Percentiles rank a stretch among this genome's conserved stretches.
Evolutionary conservation across 768 basidiomycete species (phyloP).

Genomic region (Leccinum arenicola): DNA sequence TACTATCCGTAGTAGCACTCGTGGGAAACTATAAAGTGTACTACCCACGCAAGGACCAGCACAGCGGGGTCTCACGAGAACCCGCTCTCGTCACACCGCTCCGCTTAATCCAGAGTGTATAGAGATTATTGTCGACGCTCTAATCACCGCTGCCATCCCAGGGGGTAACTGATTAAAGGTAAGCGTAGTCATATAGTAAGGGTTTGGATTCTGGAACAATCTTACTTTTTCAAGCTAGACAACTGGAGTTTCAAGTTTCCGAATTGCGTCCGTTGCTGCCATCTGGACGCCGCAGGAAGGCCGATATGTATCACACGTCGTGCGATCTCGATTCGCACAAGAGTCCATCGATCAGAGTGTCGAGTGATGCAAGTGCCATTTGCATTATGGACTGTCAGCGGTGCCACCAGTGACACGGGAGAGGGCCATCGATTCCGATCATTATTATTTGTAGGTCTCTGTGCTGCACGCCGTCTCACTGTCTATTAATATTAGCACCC

Average conservation of each 20-base stretch:
- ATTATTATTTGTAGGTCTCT: neutral
- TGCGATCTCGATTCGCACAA: neutral
- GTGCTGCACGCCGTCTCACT: neutral
- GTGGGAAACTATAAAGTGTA: slow-evolving; percentile 21
- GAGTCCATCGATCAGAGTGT: neutral
- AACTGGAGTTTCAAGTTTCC: neutral
- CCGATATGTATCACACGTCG: neutral
- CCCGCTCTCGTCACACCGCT: neutral
- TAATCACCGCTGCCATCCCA: slow-evolving; percentile 1
- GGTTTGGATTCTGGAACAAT: slow-evolving; percentile 1
- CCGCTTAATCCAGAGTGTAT: neutral
- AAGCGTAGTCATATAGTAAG: neutral
- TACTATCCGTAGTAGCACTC: slow-evolving; percentile 5
- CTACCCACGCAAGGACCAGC: slow-evolving; percentile 1
- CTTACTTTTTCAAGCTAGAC: slow-evolving; percentile 14
- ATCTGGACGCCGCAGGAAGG: slow-evolving; percentile 1
- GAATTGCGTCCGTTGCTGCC: neutral
- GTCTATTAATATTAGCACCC: slow-evolving; percentile 9
- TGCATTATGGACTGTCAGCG: neutral
- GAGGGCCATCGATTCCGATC: neutral
- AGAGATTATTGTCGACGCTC: neutral
- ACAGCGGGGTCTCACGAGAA: neutral
- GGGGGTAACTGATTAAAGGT: neutral
- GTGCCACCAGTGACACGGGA: neutral
- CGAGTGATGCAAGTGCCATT: neutral